Conservation (phyloP, 345 rosid genomes). For the Sisymbrium irio region DNA sequence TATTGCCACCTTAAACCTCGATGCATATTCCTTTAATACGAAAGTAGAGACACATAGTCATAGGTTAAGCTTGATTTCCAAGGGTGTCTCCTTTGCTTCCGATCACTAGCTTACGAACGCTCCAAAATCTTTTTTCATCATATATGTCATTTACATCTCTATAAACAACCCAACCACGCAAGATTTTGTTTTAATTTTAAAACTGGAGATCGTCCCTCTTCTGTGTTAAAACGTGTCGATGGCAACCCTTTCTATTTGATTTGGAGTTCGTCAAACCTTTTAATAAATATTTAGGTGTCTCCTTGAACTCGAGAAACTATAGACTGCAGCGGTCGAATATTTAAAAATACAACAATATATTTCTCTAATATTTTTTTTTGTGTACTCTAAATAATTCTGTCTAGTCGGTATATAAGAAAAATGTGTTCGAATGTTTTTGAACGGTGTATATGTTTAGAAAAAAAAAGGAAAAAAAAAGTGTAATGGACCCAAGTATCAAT, state of each 20-base stretch:
- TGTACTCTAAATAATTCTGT: neutral
- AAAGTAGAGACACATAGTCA: constrained; percentile 11
- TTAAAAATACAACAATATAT: neutral
- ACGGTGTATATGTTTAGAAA: neutral
- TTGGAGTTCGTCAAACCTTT: neutral
- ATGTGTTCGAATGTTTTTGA: neutral
- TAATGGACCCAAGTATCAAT: constrained; percentile 37
- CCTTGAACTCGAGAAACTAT: neutral
- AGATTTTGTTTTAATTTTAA: neutral
- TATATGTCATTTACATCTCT: neutral
- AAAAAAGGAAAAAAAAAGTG: neutral
- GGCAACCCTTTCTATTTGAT: neutral
- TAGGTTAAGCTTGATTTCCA: neutral
- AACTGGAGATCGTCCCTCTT: neutral
- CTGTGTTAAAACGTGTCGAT: neutral
- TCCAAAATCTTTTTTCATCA: neutral
- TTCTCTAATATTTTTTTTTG: neutral
- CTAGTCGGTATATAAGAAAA: neutral
- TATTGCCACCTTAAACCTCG: neutral
- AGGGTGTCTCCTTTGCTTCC: neutral
- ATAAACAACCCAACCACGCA: neutral
- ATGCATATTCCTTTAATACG: constrained; percentile 5
- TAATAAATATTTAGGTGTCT: neutral
- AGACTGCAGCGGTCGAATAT: too few relatives aligned
- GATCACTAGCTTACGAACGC: neutral